Base-by-base conservation (phyloP, 345 rosid species). In the Salix brachista region DNA sequence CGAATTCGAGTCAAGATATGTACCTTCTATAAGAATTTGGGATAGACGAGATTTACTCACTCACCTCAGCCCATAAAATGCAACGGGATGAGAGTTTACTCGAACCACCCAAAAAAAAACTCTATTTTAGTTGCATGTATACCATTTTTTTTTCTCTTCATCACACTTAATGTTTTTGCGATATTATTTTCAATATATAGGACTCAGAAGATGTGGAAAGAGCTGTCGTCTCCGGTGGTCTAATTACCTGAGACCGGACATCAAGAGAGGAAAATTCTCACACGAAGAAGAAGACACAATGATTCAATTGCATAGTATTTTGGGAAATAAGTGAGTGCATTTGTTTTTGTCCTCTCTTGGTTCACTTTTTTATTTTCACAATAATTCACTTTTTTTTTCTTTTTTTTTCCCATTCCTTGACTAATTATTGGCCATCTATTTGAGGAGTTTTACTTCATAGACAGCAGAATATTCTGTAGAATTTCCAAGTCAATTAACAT, bases 191-290 rank as follows among this genome's bases (percentile, higher is more conserved):
- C 4, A 41, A 21, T 18, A 11, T 26, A 3, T 3, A 85, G 88
- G 86, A 23, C 73, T 86, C 19, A 79, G 81, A 76, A 88, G 98
- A 79, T 94, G 97, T 67, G 98, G 98, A 41, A 94, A 94, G 84
- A 94, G 98, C 70, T 94, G 97, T 72, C 78, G 97, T 23, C 97
- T 94, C 56, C 88, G 98, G 0, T 92, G 97, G 98, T 89, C 93
- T 2, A 94, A 94, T 69, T 94, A 94, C 82, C 84, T 94, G 81
- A 86, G 97, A 37, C 97, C 98, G 7, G 97, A 92, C 37, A 94
- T 94, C 52, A 94, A 91, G 78, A 85, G 98, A 66, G 98, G 98
- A 65, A 82, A 83, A 75, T 91, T 94, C 81, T 84, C 96, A 13
- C 42, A 77, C 17, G 96, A 89, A 80, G 98, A 94, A 85, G 98